These are phyloP conservation scores for Leersia perrieri DNA, from an alignment of 176 grass and related monocot genomes.

Conservation along the genomic window DNA sequence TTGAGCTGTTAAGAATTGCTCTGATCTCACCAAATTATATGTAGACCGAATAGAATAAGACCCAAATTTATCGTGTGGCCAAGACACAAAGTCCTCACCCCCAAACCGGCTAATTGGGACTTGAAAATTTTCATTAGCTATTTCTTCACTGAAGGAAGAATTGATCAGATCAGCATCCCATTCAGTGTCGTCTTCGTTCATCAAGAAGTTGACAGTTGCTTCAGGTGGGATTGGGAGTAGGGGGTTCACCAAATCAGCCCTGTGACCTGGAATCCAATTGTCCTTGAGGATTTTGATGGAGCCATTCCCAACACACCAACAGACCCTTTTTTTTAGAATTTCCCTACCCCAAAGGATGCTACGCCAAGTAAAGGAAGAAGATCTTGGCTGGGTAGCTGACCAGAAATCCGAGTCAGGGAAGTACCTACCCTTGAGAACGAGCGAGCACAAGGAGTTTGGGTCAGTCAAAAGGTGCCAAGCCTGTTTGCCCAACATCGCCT, in stretches of 20 bases:
- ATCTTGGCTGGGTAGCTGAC: too few species aligned
- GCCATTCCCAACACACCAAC: not conserved
- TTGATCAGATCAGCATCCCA: not conserved
- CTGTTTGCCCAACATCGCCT: too few species aligned
- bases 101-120: not conserved
- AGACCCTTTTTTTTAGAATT: not conserved
- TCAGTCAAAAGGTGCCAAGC: too few species aligned
- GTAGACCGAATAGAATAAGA: not conserved
- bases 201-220: not conserved
- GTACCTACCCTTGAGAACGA: too few species aligned
- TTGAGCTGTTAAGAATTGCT: not conserved
- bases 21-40: not conserved
- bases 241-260: not conserved
- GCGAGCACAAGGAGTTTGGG: too few species aligned
- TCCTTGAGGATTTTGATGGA: not conserved
- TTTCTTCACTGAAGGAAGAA: not conserved
- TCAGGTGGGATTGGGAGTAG: not conserved
- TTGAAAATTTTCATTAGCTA: not conserved
- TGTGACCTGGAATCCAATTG: not conserved
- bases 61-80: not conserved
- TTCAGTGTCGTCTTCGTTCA: not conserved
- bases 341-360: not conserved
- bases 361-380: not conserved
- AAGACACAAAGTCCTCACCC: not conserved
- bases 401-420: too few species aligned